Evolutionary conservation across 176 grass and related monocot genomes (phyloP), one percentile per base, ranked within the genome.

Genomic region (Paspalum notatum): DNA sequence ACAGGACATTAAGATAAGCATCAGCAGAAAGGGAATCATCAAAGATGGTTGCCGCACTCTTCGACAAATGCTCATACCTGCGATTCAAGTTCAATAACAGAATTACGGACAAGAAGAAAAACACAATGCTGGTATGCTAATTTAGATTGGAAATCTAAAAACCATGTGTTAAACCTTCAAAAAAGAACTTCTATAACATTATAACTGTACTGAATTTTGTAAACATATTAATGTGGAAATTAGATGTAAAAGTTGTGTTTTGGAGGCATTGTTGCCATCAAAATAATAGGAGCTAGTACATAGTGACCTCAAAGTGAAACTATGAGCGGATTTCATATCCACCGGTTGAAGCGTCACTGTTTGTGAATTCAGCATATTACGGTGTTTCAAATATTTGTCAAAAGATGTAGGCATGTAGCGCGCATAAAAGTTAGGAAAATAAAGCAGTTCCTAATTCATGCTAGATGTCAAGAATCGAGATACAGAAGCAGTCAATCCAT

Each of bases 21-120:
- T 98, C 95, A 49, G 95, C 95, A 89, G 95, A 98, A 57, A 98
- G 92, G 76, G 95, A 98, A 83, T 98, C 95, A 87, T 98, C 95
- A 20, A 94, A 92, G 65, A 98, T 94, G 75, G 89, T 92, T 62
- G 85, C 85, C 1, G 92, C 95, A 63, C 90, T 98, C 90, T 91
- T 92, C 48, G 90, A 92, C 82, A 94, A 85, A 87, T 98, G 91
- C 74, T 98, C 92, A 40, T 98, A 97, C 94, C 94, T 97, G 89
- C 52, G 43, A 61, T 87, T 62, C 59, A 76, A 60, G 80, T 83
- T 85, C 59, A 48, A 60, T 54, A 85, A 60, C 18, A 22, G 16
- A 74, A 56, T 84, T 85, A 87, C 24, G 18, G 26, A 81, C 73
- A 71, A 41, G 46, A 64, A 47, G 52, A 58, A 72, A 16, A 53